Base-by-base conservation (phyloP, 306 rosid genomes). In the Ormosia semicastrata region DNA sequence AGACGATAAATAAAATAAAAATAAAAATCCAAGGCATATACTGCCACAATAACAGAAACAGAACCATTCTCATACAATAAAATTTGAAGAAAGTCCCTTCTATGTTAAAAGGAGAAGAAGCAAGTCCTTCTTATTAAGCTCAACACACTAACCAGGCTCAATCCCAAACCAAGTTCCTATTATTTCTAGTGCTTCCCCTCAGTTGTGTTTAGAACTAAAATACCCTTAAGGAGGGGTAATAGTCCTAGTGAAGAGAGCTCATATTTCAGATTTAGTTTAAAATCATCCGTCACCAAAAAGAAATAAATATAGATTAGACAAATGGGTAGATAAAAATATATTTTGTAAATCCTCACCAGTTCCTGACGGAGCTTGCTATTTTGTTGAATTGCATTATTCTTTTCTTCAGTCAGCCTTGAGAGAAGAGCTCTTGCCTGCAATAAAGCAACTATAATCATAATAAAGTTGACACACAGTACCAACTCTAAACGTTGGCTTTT, bases 321-420 rank as follows among this genome's bases (percentile, higher is more conserved):
- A 29, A 67, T 32, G 8, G 68, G 57, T 24, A 52, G 33, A 66
- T 53, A 13, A 37, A 79, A 68, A 60, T 7, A 30, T 59, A 12
- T 46, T 41, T 40, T 29, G 64, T 73, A 44, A 68, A 81, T 66
- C 70, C 92, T 89, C 76, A 94, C 98, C 97, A 92, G 83, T 89
- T 94, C 98, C 80, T 94, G 97, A 49, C 92, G 94, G 41, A 92
- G 91, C 89, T 81, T 90, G 89, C 46, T 92, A 69, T 83, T 86
- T 89, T 85, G 91, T 89, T 87, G 94, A 70, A 85, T 34, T 24
- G 93, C 94, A 79, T 33, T 86, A 79, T 81, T 88, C 90, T 91
- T 94, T 78, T 94, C 98, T 76, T 91, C 93, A 1, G 87, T 90
- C 81, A 94, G 77, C 88, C 86, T 92, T 14, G 87, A 78, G 77